These are phyloP conservation scores for Mucor irregularis DNA, from an alignment of 371 early-diverging fungal genomes.

Conservation along the genomic window DNA sequence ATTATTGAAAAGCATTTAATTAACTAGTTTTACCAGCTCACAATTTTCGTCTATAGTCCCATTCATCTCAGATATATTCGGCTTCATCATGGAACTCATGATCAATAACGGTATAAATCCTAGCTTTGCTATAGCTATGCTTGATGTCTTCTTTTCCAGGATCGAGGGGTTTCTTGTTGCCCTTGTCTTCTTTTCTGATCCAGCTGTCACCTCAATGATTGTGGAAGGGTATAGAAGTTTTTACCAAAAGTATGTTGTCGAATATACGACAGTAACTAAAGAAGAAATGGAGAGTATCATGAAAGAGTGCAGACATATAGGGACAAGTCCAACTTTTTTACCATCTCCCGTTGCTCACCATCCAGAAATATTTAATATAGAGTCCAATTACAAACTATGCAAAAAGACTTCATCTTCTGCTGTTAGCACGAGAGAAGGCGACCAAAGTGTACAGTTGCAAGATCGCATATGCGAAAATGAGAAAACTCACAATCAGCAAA, in stretches of 20 bases:
- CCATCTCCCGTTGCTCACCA: no score
- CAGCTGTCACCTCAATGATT: conserved; percentile 6
- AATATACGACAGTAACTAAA: background rate
- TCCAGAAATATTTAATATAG: no score
- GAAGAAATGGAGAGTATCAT: no score
- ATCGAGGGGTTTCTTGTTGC: conserved; percentile 51
- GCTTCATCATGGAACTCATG: conserved; percentile 13
- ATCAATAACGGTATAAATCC: background rate
- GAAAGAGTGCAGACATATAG: no score
- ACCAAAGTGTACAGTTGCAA: no score
- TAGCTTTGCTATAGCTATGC: background rate
- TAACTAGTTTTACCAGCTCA: no score
- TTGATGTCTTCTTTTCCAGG: conserved; percentile 2
- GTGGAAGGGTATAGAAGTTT: background rate
- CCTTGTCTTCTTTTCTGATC: conserved; percentile 30
- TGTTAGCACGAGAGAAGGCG: no score
- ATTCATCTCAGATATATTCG: conserved; percentile 22
- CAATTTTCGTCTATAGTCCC: conserved; percentile 31
- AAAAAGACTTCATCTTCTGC: no score
- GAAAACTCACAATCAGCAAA: no score
- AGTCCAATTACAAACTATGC: no score
- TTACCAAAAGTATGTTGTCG: background rate
- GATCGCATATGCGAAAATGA: no score
- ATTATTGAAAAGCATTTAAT: background rate
- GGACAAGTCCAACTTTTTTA: no score